These are phyloP conservation scores for Oemleria cerasiformis DNA, from an alignment of 306 rosid genomes.

Conservation along the genomic window DNA sequence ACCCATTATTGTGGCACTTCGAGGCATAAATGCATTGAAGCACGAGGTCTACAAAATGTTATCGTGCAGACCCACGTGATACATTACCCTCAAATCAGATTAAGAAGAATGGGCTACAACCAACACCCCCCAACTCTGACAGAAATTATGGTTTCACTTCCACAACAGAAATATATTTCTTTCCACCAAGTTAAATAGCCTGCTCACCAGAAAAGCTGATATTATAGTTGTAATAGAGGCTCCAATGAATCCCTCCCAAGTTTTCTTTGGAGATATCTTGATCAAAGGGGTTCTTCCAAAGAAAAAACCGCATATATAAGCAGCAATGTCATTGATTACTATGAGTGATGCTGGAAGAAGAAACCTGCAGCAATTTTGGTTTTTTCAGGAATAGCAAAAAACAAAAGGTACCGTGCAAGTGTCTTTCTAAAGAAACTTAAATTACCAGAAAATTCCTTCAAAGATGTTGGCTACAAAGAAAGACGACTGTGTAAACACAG, in stretches of 20 bases:
- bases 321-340: constrained; percentile 92
- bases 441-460: constrained; percentile 97
- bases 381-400: constrained; percentile 27
- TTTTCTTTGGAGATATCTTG: constrained; percentile 97
- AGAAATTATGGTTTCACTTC: background rate
- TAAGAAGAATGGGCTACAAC: background rate
- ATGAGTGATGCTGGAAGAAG: constrained; percentile 97
- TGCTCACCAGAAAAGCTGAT: constrained; percentile 92
- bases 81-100: background rate
- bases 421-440: constrained; percentile 8
- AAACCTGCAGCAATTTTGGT: constrained; percentile 60
- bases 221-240: constrained; percentile 91
- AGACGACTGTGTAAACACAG: constrained; percentile 92
- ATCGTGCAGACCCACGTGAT: background rate
- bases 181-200: constrained; percentile 1
- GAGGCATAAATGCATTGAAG: background rate
- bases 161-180: background rate
- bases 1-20: background rate
- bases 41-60: background rate
- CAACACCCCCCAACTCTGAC: background rate
- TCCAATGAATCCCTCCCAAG: constrained; percentile 99
- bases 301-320: constrained; percentile 89
- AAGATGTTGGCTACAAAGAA: constrained; percentile 96
- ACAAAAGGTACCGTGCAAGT: background rate
- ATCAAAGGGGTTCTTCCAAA: constrained; percentile 96